A percentile compares a stretch with the other conserved stretches of the same genome.
Evolutionary conservation across 768 basidiomycete genomes (phyloP).

Genomic region (Hemileccinum impolitum): DNA sequence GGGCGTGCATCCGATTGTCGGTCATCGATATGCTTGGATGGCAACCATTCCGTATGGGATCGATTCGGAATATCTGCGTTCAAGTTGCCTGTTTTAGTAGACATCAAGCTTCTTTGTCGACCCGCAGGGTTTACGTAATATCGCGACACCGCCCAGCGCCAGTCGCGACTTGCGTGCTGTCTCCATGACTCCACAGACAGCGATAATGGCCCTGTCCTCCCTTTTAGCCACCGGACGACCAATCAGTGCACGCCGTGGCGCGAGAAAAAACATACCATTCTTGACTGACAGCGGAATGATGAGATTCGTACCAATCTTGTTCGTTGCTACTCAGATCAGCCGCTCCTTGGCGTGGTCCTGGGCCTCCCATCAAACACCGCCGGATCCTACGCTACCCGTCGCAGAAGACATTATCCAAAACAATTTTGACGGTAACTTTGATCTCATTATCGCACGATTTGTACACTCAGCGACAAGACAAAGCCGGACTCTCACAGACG

Average conservation of each 20-base stretch:
- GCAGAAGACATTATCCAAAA: conserved; percentile 12
- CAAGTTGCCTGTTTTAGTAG: background rate
- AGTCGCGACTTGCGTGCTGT: background rate
- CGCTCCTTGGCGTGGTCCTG: conserved; percentile 28
- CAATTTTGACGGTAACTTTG: conserved; percentile 20
- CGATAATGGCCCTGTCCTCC: background rate
- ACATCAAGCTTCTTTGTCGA: conserved; percentile 10
- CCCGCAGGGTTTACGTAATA: background rate
- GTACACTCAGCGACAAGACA: conserved; percentile 11
- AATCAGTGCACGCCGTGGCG: background rate
- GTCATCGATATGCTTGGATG: background rate
- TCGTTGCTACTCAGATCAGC: conserved; percentile 10
- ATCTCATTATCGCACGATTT: conserved; percentile 5
- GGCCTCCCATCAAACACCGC: conserved; percentile 25
- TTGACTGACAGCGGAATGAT: conserved; percentile 6
- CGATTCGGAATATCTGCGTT: background rate
- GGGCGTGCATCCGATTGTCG: background rate
- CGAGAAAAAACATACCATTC: background rate
- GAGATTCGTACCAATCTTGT: conserved; percentile 8
- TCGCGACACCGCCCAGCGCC: background rate
- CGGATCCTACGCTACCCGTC: conserved; percentile 1
- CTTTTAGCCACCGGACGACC: background rate
- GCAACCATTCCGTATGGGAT: background rate
- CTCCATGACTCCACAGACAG: background rate
- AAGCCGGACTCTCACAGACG: conserved; percentile 21